These are phyloP conservation scores for Xylariaceae sp. DNA, from an alignment of 2,329 filamentous ascomycete genomes.

Conservation along the genomic window DNA sequence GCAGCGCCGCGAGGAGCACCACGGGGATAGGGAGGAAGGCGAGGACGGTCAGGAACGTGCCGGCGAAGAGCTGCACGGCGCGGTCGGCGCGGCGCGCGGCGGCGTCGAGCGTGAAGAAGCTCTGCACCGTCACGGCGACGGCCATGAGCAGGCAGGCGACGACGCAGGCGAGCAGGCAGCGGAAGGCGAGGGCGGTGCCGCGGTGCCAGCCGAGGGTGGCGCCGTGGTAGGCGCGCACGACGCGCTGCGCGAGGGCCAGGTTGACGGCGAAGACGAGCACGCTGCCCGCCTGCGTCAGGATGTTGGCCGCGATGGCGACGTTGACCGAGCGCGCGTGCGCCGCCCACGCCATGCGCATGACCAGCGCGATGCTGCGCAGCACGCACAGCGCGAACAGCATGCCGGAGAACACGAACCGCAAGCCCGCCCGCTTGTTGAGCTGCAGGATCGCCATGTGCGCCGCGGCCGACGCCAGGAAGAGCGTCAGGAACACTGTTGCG, in stretches of 20 bases:
- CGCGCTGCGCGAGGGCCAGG: slow-evolving; percentile 75
- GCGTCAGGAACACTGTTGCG: slow-evolving; percentile 29
- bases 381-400: slow-evolving; percentile 65
- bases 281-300: slow-evolving; percentile 77
- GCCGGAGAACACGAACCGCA: slow-evolving; percentile 66
- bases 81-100: slow-evolving; percentile 59
- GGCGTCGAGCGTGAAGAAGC: slow-evolving; percentile 68
- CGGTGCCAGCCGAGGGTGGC: slow-evolving; percentile 73
- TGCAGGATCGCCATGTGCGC: slow-evolving; percentile 41
- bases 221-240: slow-evolving; percentile 76
- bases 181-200: slow-evolving; percentile 58
- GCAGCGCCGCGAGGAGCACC: slow-evolving; percentile 57
- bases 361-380: slow-evolving; percentile 58
- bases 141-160: slow-evolving; percentile 67
- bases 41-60: slow-evolving; percentile 65
- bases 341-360: slow-evolving; percentile 60
- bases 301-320: slow-evolving; percentile 63
- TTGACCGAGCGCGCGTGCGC: slow-evolving; percentile 46
- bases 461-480: slow-evolving; percentile 34
- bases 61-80: slow-evolving; percentile 67
- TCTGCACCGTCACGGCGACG: slow-evolving; percentile 68
- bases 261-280: slow-evolving; percentile 80
- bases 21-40: slow-evolving; percentile 58
- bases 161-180: slow-evolving; percentile 63
- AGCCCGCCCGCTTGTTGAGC: slow-evolving; percentile 54